Conservation (phyloP, 2,329 filamentous ascomycete genomes). For the Microdochium nivale region DNA sequence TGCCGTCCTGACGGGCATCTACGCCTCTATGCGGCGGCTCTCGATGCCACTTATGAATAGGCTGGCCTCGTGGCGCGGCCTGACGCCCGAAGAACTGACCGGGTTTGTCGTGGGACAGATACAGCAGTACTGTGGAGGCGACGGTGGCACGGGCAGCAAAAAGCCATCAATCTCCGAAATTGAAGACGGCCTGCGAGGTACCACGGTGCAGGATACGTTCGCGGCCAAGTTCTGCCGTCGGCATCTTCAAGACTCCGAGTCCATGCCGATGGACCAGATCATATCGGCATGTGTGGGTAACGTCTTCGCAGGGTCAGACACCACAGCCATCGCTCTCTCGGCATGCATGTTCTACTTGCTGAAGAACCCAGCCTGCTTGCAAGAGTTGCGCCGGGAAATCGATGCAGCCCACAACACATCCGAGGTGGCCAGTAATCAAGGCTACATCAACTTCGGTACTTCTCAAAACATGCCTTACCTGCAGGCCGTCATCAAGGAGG, state of each 20-base stretch:
- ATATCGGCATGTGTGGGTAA: slow-evolving; percentile 63
- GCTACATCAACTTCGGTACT: slow-evolving; percentile 23
- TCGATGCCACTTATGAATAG: background rate
- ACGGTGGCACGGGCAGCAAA: background rate
- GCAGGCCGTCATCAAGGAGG: slow-evolving; percentile 44
- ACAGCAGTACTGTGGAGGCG: background rate
- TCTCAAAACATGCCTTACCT: slow-evolving; percentile 37
- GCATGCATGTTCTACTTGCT: slow-evolving; percentile 68
- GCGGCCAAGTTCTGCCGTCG: slow-evolving; percentile 66
- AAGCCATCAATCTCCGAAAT: slow-evolving; percentile 16
- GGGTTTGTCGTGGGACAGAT: background rate
- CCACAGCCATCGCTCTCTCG: slow-evolving; percentile 65
- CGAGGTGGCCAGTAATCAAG: slow-evolving; percentile 11
- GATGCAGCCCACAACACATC: slow-evolving; percentile 51
- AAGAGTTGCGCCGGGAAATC: slow-evolving; percentile 50
- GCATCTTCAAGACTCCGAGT: slow-evolving; percentile 57
- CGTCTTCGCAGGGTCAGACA: slow-evolving; percentile 70
- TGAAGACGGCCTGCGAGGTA: slow-evolving; percentile 28
- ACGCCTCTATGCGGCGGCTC: slow-evolving; percentile 9
- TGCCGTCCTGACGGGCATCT: slow-evolving; percentile 18
- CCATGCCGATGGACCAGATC: slow-evolving; percentile 63
- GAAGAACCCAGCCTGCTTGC: slow-evolving; percentile 48
- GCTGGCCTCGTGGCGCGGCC: background rate
- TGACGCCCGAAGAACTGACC: background rate
- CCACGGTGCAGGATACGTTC: slow-evolving; percentile 40